Evolutionary conservation across 768 basidiomycete genomes (phyloP).

Genomic region (Grammothele lineata): DNA sequence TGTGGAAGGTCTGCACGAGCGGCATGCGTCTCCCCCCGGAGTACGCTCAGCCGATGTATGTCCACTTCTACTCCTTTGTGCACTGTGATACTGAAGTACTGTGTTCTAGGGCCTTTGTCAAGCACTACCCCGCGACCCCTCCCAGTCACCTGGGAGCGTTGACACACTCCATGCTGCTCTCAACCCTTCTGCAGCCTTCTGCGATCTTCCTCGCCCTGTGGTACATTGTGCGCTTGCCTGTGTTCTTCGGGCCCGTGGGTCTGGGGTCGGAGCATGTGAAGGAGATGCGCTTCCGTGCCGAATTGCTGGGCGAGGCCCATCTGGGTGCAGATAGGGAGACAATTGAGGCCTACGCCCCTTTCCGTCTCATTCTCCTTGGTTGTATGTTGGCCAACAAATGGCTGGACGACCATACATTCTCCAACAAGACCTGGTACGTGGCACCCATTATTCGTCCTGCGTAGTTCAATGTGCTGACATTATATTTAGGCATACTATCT

Average conservation of each 20-base stretch:
- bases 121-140: constrained; percentile 41
- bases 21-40: constrained; percentile 53
- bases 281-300: constrained; percentile 59
- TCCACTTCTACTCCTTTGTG: constrained; percentile 1
- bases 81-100: neutral
- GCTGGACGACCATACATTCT: constrained; percentile 86
- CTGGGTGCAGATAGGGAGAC: constrained; percentile 42
- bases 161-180: constrained; percentile 69
- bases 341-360: constrained; percentile 58
- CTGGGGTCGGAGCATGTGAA: constrained; percentile 51
- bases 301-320: constrained; percentile 51
- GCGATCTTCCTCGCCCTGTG: constrained; percentile 74
- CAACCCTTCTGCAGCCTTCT: constrained; percentile 78
- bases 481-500: constrained; percentile 67
- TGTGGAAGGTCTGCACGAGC: constrained; percentile 82
- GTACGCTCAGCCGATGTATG: constrained; percentile 52
- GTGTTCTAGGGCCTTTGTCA: constrained; percentile 20
- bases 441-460: neutral
- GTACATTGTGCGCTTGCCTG: constrained; percentile 78
- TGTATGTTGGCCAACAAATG: constrained; percentile 88
- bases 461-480: neutral
- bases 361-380: constrained; percentile 72
- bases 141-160: constrained; percentile 54
- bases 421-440: constrained; percentile 81
- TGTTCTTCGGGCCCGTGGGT: constrained; percentile 52